These are phyloP conservation scores for Wickerhamiella qilinensis DNA, from an alignment of 805 yeast genomes.

Conservation along the genomic window DNA sequence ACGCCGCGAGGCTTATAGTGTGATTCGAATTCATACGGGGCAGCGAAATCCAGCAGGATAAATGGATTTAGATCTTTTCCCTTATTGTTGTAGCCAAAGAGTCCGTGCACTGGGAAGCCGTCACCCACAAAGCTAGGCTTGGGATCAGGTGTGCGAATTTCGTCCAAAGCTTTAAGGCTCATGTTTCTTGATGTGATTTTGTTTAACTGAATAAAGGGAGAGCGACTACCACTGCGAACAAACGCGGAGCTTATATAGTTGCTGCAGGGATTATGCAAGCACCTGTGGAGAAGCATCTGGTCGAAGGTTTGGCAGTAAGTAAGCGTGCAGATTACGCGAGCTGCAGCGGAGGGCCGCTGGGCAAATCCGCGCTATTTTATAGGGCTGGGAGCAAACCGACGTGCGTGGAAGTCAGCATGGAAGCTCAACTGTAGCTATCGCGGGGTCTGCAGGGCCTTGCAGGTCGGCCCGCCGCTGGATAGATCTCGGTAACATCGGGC, in stretches of 20 bases:
- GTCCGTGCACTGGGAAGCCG: constrained; percentile 6
- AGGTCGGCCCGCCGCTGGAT: no score
- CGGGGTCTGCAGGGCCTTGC: no score
- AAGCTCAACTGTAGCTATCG: no score
- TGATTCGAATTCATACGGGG: constrained; percentile 6
- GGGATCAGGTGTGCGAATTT: neutral
- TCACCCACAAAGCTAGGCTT: constrained; percentile 15
- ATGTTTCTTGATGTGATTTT: neutral
- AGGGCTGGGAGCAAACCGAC: no score
- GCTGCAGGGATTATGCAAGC: neutral
- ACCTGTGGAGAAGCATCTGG: neutral
- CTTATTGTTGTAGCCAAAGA: constrained; percentile 6
- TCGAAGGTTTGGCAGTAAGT: no score
- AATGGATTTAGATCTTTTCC: constrained; percentile 7
- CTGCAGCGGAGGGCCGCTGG: no score
- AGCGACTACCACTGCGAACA: neutral
- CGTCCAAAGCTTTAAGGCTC: neutral
- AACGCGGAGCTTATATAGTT: neutral
- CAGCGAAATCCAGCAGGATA: constrained; percentile 9
- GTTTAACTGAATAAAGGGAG: no score
- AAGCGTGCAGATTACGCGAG: no score
- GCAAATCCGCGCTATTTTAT: no score
- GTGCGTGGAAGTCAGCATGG: no score
- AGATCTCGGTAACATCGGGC: no score
- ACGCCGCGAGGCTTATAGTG: constrained; percentile 6